phyloP scores from a whole-genome alignment of 805 yeast species.

The Suhomyces emberorum region DNA sequence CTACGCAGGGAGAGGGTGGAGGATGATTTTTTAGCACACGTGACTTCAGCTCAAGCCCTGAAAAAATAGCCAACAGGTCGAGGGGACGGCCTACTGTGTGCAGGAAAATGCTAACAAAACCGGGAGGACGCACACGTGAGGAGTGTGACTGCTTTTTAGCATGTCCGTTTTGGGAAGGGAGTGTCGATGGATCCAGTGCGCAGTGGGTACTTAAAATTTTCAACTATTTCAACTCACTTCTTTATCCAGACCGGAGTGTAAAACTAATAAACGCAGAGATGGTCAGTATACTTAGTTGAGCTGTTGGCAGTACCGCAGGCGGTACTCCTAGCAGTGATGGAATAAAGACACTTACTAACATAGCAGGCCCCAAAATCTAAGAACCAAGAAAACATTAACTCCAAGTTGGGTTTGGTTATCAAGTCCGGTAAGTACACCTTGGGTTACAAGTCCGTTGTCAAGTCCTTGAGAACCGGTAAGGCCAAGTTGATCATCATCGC shows the following conservation, averaged over 20 bases:
- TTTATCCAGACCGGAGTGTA: slow-evolving; percentile 88
- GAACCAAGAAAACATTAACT: slow-evolving; percentile 94
- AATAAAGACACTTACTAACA: slow-evolving; percentile 36
- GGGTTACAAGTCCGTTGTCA: slow-evolving; percentile 98
- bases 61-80: no score
- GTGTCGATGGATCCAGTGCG: no score
- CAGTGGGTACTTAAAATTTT: slow-evolving; percentile 5
- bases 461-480: slow-evolving; percentile 98
- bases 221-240: slow-evolving; percentile 2
- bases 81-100: no score
- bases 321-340: neutral
- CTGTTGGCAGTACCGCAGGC: slow-evolving; percentile 1
- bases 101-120: neutral
- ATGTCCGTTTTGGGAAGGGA: no score
- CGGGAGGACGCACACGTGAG: slow-evolving; percentile 6
- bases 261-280: slow-evolving; percentile 83
- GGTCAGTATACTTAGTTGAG: slow-evolving; percentile 82
- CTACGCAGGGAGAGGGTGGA: no score
- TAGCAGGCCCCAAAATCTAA: slow-evolving; percentile 89
- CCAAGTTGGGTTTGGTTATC: slow-evolving; percentile 96
- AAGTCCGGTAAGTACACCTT: slow-evolving; percentile 99
- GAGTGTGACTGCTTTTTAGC: slow-evolving; percentile 6
- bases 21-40: no score
- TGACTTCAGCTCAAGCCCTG: no score
- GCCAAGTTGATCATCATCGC: slow-evolving; percentile 98